These are phyloP conservation scores for Solanum acaule DNA, from an alignment of 257 asterid species.

Conservation along the genomic window DNA sequence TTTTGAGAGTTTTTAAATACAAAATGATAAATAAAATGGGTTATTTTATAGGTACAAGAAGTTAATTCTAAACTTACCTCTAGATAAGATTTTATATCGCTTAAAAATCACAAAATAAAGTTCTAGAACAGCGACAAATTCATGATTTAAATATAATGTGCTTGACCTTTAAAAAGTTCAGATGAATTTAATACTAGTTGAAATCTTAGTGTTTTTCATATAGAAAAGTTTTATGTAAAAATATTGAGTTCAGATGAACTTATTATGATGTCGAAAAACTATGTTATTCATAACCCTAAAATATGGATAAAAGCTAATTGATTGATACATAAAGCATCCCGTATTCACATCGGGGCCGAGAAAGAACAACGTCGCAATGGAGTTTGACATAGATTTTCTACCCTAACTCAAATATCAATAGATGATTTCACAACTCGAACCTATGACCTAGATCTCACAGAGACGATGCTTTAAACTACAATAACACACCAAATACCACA, in stretches of 20 bases:
- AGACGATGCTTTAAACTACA: not conserved
- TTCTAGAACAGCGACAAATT: not conserved
- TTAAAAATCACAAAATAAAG: no score
- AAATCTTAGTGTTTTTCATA: not conserved
- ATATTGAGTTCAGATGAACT: not conserved
- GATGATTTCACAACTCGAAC: not conserved
- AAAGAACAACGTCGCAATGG: not conserved
- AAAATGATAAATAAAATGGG: not conserved
- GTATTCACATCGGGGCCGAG: accelerated
- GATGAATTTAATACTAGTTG: not conserved
- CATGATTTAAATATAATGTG: not conserved
- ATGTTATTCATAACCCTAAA: not conserved
- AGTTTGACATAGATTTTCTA: not conserved
- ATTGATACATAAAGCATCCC: not conserved
- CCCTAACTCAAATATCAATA: not conserved
- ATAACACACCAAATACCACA: not conserved
- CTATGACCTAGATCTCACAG: not conserved
- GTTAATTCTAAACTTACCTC: not conserved
- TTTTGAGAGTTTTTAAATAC: no score
- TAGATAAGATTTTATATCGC: not conserved
- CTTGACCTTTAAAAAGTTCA: not conserved
- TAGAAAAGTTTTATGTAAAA: not conserved
- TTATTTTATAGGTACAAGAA: not conserved
- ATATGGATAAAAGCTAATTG: not conserved
- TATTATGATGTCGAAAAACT: accelerated